Evolutionary conservation across 768 basidiomycete genomes (phyloP).

Genomic region (Boletellus ananiceps): DNA sequence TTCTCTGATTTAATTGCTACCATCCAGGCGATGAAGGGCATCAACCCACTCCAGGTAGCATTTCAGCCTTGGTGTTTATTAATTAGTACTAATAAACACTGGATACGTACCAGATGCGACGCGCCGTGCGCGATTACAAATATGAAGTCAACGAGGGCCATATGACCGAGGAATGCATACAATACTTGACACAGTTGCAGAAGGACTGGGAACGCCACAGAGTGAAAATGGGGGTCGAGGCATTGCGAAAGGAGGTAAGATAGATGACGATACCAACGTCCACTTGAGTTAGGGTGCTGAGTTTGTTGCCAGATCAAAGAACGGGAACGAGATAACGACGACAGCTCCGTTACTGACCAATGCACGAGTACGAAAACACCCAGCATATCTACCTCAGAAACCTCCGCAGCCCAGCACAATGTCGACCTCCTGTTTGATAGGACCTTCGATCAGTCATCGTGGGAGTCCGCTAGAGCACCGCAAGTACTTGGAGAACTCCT

Average conservation of each 20-base stretch:
- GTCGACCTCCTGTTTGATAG: slow-evolving; percentile 84
- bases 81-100: neutral
- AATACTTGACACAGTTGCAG: slow-evolving; percentile 92
- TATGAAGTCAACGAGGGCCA: slow-evolving; percentile 89
- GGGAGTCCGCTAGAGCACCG: slow-evolving; percentile 75
- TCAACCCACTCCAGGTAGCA: slow-evolving; percentile 87
- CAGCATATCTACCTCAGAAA: slow-evolving; percentile 33
- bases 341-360: slow-evolving; percentile 37
- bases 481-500: slow-evolving; percentile 86
- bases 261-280: neutral
- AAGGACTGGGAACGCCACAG: slow-evolving; percentile 96
- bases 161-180: slow-evolving; percentile 93
- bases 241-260: slow-evolving; percentile 73
- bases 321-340: slow-evolving; percentile 33
- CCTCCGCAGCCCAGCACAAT: slow-evolving; percentile 41
- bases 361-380: slow-evolving; percentile 29
- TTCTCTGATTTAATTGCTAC: slow-evolving; percentile 87
- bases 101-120: slow-evolving; percentile 62
- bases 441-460: slow-evolving; percentile 55
- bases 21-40: slow-evolving; percentile 77
- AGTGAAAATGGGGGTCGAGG: slow-evolving; percentile 81
- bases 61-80: neutral
- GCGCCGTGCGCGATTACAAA: slow-evolving; percentile 88
- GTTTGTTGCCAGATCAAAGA: slow-evolving; percentile 50
- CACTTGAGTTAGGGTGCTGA: slow-evolving; percentile 2